Evolutionary conservation across 192 early-diverging fungal genomes (phyloP).

Genomic region (Backusella liffmaniae): DNA sequence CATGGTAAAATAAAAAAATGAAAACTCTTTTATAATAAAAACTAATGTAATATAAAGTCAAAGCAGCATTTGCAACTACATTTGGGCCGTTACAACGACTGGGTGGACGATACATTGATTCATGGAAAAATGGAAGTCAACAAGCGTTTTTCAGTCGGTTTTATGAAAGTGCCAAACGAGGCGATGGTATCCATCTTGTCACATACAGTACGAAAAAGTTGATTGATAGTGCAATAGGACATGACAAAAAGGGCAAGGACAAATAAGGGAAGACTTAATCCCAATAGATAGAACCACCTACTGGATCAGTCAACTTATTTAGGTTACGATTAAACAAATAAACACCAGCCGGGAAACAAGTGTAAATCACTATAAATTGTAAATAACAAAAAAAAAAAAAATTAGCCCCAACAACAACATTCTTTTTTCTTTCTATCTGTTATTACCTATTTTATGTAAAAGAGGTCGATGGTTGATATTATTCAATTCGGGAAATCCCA

Average conservation of each 20-base stretch:
- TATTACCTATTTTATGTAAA: constrained; percentile 10
- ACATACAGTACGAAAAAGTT: constrained; percentile 32
- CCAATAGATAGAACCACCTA: background rate
- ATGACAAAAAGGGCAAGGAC: constrained; percentile 14
- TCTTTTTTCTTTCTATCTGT: background rate
- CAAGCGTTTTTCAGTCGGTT: constrained; percentile 39
- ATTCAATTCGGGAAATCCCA: constrained; percentile 72
- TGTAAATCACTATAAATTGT: background rate
- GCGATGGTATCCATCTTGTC: constrained; percentile 39
- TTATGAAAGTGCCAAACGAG: constrained; percentile 35
- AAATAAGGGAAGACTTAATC: background rate
- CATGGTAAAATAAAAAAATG: constrained; percentile 20
- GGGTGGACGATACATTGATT: constrained; percentile 33
- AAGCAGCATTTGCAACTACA: constrained; percentile 24
- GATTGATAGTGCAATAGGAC: constrained; percentile 17
- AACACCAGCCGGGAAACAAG: background rate
- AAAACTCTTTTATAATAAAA: too few species aligned
- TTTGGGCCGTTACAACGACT: constrained; percentile 37
- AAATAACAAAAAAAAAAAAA: background rate
- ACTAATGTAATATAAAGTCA: constrained; percentile 8
- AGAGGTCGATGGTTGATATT: background rate
- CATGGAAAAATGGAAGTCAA: constrained; percentile 45
- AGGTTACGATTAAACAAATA: constrained; percentile 3
- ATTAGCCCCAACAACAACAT: too few species aligned
- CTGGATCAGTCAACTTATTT: background rate